Base-by-base conservation (phyloP, 805 yeast genomes). In the Danielia reshetovae region DNA sequence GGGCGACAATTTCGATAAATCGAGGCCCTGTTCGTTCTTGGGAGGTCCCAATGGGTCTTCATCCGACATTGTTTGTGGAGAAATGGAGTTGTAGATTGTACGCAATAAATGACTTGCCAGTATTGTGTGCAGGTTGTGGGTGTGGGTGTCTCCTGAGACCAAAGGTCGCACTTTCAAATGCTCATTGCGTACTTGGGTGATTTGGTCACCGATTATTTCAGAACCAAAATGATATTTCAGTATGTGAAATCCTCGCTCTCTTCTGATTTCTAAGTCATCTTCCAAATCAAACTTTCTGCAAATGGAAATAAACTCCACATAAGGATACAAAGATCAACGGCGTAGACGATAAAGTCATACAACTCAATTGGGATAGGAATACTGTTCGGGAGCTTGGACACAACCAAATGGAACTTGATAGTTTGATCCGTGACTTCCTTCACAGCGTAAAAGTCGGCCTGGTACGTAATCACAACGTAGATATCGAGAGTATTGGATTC, bases 1-100 rank as follows among this genome's bases (percentile, higher is more conserved):
- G 10, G 93, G 85, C 2, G 82, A 65, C 37, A 83, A 60, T 37
- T 77, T 74, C 14, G 77, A 65, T 34, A 75, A 52, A 51, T 81
- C 87, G 21, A 74, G 49, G 36, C 63, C 59, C 41, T 68, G 70
- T 30, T 62, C 59, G 41, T 66, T 68, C 30, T 46, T 60, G 23
- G 72, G 75, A 32, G 70, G 70, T 18, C 72, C 72, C 49, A 72
- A 59, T 29, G 79, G 79, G 49, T 74, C 74, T 48, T 67, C 73
- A 40, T 54, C 57, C 15, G 66, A 58, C 65, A 61, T 63, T 13
- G 23, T 14, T 9, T n/a, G n/a, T n/a, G n/a, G n/a, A n/a, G n/a
- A 19, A 9, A 19, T 19, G 22, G 22, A 19, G 9, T 15, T 29
- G 21, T 9, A 17, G 14, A 5, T 4, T 6, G 8, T 28, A 21